Evolutionary conservation across 768 basidiomycete genomes (phyloP).

Genomic region (Tulasnella sp.): DNA sequence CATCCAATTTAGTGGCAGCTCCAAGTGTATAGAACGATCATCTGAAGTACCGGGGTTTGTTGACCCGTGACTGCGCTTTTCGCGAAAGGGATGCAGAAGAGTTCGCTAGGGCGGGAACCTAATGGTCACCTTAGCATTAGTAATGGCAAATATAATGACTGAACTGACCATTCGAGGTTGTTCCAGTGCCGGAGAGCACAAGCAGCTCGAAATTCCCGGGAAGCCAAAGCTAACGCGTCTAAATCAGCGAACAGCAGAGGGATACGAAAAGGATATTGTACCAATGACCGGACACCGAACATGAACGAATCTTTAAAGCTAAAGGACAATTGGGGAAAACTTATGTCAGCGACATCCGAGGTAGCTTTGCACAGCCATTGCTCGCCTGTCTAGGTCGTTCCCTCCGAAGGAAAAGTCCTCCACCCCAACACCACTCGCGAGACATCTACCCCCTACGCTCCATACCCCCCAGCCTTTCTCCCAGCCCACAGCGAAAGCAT

Average conservation of each 20-base stretch:
- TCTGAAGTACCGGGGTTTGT: conserved; percentile 65
- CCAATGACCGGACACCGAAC: conserved; percentile 46
- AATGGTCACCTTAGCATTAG: background rate
- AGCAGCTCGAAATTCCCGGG: conserved; percentile 87
- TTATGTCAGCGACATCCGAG: background rate
- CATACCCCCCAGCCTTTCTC: conserved; percentile 81
- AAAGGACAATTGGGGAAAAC: background rate
- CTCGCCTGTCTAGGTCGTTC: conserved; percentile 25
- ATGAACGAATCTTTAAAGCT: conserved; percentile 77
- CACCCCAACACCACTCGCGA: conserved; percentile 58
- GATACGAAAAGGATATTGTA: background rate
- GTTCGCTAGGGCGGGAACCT: conserved; percentile 31
- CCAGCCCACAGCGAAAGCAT: conserved; percentile 90
- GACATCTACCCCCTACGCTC: conserved; percentile 78
- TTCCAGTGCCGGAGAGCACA: conserved; percentile 38
- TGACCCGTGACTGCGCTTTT: conserved; percentile 89
- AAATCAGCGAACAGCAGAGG: background rate
- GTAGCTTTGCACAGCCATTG: too few species aligned
- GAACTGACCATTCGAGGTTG: background rate
- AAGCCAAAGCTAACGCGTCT: conserved; percentile 68
- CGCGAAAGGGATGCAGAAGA: conserved; percentile 83
- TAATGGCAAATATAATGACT: background rate
- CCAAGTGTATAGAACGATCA: background rate
- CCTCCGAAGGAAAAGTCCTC: conserved; percentile 44
- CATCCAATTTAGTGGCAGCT: background rate